Evolutionary conservation across 768 basidiomycete species (phyloP).

Genomic region (Hygrophorus russula): DNA sequence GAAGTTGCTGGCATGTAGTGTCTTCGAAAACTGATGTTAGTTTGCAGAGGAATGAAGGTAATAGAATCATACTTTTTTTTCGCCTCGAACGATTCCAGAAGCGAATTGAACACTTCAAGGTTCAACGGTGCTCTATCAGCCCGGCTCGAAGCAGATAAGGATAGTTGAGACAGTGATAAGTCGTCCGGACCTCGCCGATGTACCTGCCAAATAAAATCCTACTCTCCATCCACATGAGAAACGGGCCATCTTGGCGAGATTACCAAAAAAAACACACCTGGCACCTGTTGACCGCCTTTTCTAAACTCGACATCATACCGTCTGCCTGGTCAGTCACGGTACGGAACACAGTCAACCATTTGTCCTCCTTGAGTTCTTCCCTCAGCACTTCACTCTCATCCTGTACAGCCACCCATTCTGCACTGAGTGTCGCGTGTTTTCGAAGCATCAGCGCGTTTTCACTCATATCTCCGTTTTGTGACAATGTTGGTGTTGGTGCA

Average conservation of each 20-base stretch:
- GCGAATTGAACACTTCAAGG: constrained; percentile 51
- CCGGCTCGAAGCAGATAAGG: constrained; percentile 33
- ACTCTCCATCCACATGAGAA: constrained; percentile 5
- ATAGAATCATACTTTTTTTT: constrained; percentile 66
- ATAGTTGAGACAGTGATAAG: constrained; percentile 25
- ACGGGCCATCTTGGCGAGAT: constrained; percentile 1
- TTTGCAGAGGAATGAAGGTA: constrained; percentile 6
- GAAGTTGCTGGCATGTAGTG: constrained; percentile 93
- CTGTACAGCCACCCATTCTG: constrained; percentile 77
- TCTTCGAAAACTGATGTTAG: constrained; percentile 26
- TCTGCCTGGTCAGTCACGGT: constrained; percentile 92
- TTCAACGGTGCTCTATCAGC: constrained; percentile 42
- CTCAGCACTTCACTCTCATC: constrained; percentile 70
- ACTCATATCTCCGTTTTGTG: constrained; percentile 23
- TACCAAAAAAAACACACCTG: constrained; percentile 44
- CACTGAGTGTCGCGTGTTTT: constrained; percentile 61
- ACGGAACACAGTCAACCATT: constrained; percentile 91
- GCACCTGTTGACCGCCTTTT: constrained; percentile 87
- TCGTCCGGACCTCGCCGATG: constrained; percentile 46
- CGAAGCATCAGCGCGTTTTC: constrained; percentile 45
- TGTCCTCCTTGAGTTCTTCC: constrained; percentile 94
- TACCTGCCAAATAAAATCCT: constrained; percentile 85
- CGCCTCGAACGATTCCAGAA: constrained; percentile 72
- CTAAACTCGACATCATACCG: constrained; percentile 93
- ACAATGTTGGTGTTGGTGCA: constrained; percentile 35